Evolutionary conservation across 2,329 filamentous ascomycete species (phyloP).

Genomic region (Colletotrichum theobromicola): DNA sequence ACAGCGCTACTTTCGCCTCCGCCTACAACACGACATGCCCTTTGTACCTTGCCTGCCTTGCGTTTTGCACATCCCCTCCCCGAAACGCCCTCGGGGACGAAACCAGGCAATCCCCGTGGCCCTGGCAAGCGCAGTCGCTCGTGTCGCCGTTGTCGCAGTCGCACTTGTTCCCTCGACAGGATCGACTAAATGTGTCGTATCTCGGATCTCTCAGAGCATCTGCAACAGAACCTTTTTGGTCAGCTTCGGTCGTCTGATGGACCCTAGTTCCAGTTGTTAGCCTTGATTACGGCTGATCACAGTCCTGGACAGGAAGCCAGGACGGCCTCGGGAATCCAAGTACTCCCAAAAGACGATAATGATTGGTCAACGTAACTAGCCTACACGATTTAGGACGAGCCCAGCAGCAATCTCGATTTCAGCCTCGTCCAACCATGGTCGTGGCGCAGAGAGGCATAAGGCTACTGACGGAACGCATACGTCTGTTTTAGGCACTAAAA

Average conservation of each 20-base stretch:
- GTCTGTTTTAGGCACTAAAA: neutral
- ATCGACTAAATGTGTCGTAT: neutral
- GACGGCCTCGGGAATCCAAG: neutral
- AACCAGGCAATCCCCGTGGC: neutral
- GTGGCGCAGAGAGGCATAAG: neutral
- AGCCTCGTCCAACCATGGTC: neutral
- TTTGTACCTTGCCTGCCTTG: neutral
- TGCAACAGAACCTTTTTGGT: neutral
- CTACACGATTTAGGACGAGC: neutral
- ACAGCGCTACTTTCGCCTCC: conserved; percentile 2
- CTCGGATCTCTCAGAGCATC: neutral
- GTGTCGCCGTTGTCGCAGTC: neutral
- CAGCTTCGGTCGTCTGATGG: neutral
- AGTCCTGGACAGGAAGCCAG: neutral
- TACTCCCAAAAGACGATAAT: neutral
- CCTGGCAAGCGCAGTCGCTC: neutral
- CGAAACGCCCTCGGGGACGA: neutral
- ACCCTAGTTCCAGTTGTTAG: neutral
- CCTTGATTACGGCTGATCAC: neutral
- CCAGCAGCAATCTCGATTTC: conserved; percentile 1
- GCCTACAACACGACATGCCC: neutral
- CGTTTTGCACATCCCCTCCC: neutral
- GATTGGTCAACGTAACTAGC: neutral
- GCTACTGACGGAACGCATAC: neutral
- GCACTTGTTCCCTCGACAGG: neutral